Base-by-base conservation (phyloP, 2,329 filamentous ascomycete species). In the Penicillium sp. region DNA sequence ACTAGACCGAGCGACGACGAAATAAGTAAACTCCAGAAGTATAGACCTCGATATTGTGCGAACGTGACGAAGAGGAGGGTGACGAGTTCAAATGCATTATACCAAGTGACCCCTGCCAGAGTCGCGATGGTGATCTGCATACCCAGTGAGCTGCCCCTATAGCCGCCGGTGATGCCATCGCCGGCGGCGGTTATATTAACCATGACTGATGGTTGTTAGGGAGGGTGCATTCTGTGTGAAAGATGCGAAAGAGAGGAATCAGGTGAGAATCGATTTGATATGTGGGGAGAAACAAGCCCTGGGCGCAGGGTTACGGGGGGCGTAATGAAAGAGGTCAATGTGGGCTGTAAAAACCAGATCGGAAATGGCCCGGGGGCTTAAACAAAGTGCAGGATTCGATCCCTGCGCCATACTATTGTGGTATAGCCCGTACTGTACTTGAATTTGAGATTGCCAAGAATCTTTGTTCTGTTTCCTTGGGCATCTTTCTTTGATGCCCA, bases 11-110 rank as follows among this genome's bases (percentile, higher is more conserved):
- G 50, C 13, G 73, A 70, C 11, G 77, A 77, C 2, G 79, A 75
- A 11, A 78, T 59, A n/a, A 82, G 60, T 45, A 81, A 67, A 59
- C 76, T 78, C 76, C 78, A 82, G 66, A 83, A 83, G 68, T 83
- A 83, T 10, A 81, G 71, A 3, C 80, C 78, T 27, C 67, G 70
- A 49, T 77, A 79, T 52, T 72, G 69, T 44, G 73, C 75, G 61
- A 83, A 83, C 6, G 78, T 81, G 58, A 78, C 74, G 51, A 80
- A 80, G 55, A 81, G 72, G 45, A 81, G 75, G 43, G 81, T 70
- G 56, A 78, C 70, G 27, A 83, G 75, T 57, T 82, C 80, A 46
- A 81, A 67, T 45, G 78, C 77, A 61, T 81, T 82, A 64, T 82
- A 83, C 73, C 78, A 78, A 37, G 79, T 74, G 45, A 83, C 70